Base-by-base conservation (phyloP, 495 filamentous ascomycete species). In the Penicillium turbatum region DNA sequence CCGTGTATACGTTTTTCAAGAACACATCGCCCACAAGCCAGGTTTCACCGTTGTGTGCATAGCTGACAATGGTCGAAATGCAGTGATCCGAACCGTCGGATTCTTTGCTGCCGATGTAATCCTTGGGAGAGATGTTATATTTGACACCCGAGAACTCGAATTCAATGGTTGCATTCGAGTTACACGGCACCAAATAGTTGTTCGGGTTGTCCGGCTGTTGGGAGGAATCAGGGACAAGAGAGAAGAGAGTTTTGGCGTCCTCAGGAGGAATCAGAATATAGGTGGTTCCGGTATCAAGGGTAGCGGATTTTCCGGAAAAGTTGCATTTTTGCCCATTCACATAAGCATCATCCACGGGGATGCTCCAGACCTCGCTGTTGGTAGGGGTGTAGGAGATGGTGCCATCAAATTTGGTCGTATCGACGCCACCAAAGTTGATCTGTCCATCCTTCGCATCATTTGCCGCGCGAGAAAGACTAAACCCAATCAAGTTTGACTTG, bases 11-110 rank as follows among this genome's bases (percentile, higher is more conserved):
- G 56, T 95, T 93, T 72, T 95, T 95, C 51, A 95, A 67, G 59
- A 95, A 95, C 5, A 86, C 79, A 58, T 92, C 90, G 5, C 90
- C 90, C 1, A 93, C 65, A 27, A 95, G 74, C 90, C 90, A 93
- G 65, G 76, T 61, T 13, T 68, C 39, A 24, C 72, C 78, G 43
- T 79, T 77, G 5, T 76, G 68, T 53, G 74, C 66, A 15, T 72
- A 59, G n/a, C 66, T 65, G 6, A 79, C 61, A 51, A 93, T 81
- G 38, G 85, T 88, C 61, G 85, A 87, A 15, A 75, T 67, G 62
- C 90, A 95, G 27, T 63, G 68, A 5, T 51, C 49, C 0, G 49
- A 35, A 9, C 72, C 58, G 11, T 57, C 65, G 3, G 72, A n/a
- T n/a, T n/a, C n/a, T n/a, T n/a, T 56, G 7, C 46, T 46, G 10